Evolutionary conservation across 2,329 filamentous ascomycete genomes (phyloP), one percentile per base, ranked within the genome.

Genomic region (Apiospora sp.): DNA sequence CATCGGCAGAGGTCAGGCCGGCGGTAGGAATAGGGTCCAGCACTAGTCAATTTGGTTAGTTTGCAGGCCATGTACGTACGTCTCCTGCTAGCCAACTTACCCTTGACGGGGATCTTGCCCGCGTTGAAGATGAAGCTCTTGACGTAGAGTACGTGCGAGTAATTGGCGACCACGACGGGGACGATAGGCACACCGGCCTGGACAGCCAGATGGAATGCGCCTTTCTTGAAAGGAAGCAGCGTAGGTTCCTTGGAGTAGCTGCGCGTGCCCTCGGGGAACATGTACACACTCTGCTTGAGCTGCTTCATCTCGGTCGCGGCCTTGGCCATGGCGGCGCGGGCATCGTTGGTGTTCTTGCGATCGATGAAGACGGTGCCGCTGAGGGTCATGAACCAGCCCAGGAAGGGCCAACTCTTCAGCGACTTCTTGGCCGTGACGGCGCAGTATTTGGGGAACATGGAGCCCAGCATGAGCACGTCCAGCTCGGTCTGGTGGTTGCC

Each of bases 161-260:
- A 96, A 83, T 95, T 95, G 80, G 93, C 93, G 43, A 91, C 89
- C 67, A 95, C 92, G 48, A 97, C 89, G 0, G 96, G 96, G 4
- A 99, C 92, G 78, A 99, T 94, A 37, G 95, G 95, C 7, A 98
- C 96, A 76, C 94, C 93, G 2, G 96, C 96, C 86, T 98, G 94
- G 27, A 99, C 90, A 67, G 96, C 96, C 46, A 99, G 88, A 82
- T 99, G 96, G 84, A 99, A 99, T 67, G 96, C 96, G 73, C 96
- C 96, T 87, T 99, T 99, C 86, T 99, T 99, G 88, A 98, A 99
- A n/a, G 95, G 94, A 71, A 98, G 86, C 78, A 99, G 85, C 73
- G 88, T 90, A 1, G 96, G 93, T 71, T 95, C 92, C 78, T 92
- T 90, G 72, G 93, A 89, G 84, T 98, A 98, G 81, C 94, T 97